Evolutionary conservation across 257 asterid species (phyloP).

Genomic region (Sherardia arvensis): DNA sequence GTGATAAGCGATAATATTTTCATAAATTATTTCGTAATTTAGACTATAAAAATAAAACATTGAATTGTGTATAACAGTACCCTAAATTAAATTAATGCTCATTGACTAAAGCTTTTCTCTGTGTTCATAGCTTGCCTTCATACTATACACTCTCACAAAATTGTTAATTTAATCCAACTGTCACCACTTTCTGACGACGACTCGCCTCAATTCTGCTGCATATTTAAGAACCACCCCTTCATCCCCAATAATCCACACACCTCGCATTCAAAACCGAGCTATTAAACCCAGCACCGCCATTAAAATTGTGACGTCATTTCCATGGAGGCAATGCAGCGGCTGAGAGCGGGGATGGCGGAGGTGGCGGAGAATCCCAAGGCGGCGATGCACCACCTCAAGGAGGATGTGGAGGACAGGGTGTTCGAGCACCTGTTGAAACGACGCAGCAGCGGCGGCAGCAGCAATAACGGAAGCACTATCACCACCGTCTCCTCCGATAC

Average conservation of each 20-base stretch:
- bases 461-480: not conserved
- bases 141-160: not conserved
- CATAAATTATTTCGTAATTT: too few relatives aligned
- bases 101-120: not conserved
- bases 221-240: not conserved
- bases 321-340: constrained; percentile 7
- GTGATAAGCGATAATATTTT: too few relatives aligned
- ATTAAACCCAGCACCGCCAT: not conserved
- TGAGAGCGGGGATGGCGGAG: not conserved
- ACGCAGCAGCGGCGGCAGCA: not conserved
- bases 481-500: not conserved
- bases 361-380: not conserved
- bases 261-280: too few relatives aligned
- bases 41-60: too few relatives aligned
- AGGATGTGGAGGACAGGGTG: constrained; percentile 1
- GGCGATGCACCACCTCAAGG: not conserved
- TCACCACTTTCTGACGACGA: not conserved
- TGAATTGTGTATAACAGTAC: too few relatives aligned
- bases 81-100: too few relatives aligned
- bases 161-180: not conserved
- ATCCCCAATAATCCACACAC: not conserved
- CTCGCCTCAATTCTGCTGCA: not conserved
- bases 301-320: not conserved
- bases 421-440: not conserved
- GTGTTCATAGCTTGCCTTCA: not conserved